Evolutionary conservation across 2,329 filamentous ascomycete genomes (phyloP), one percentile per base, ranked within the genome.

Genomic region (Dactylellina haptotyla): DNA sequence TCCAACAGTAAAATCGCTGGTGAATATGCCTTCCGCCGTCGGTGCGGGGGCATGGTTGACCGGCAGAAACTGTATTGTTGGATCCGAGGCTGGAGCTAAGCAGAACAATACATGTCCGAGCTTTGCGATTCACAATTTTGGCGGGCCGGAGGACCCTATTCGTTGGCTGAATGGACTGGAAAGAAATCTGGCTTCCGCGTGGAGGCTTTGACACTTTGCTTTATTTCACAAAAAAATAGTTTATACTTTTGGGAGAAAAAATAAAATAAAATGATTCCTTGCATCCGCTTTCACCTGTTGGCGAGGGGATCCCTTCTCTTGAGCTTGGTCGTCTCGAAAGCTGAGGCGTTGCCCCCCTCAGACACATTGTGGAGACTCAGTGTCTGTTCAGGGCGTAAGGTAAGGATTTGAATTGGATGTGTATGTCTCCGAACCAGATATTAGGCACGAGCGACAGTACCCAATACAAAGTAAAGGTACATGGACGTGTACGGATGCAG

Each of bases 1-100:
- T n/a, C n/a, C n/a, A n/a, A n/a, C n/a, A n/a, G n/a, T n/a, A n/a
- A n/a, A n/a, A n/a, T n/a, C n/a, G n/a, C 20, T 12, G 37, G 14
- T 28, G 63, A 72, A 65, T 37, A 12, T 45, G 54, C 67, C 67
- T 72, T 72, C 67, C 59, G 54, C 53, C 58, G 39, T 72, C 67
- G 67, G 67, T 58, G 37, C 43, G 51, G 50, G 62, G 54, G 37
- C 51, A 71, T 25, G 54, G 25, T 41, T 25, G 20, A 30, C 30
- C 16, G 32, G 51, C 30, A 63, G 45, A 65, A 39, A 59, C 53
- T 37, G 34, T 56, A 51, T 64, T 48, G 58, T 50, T 54, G 41
- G 43, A 59, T 59, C 63, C 53, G 63, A 67, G 63, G 34, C 34
- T 53, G 48, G 26, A 26, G 39, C 41, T 37, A 30, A 43, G 41